Evolutionary conservation across 202 grass and related monocot genomes (phyloP), one percentile per base, ranked within the genome.

Genomic region (Musa balbisiana): DNA sequence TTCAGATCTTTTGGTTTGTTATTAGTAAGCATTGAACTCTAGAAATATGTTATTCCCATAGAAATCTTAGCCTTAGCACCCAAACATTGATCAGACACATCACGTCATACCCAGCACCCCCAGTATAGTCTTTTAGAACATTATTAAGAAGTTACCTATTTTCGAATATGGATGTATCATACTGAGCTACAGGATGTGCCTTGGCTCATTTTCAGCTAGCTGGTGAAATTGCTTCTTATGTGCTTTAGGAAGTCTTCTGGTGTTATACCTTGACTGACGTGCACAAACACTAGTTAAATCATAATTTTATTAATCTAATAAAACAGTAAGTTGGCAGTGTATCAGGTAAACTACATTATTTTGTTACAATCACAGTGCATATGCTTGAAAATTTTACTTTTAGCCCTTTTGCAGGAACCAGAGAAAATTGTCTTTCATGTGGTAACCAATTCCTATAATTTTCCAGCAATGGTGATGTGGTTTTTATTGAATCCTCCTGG

Each of bases 391-490:
- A 21, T 51, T 70, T 70, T 70, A 70, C 67, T 70, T 16, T 51
- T 51, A 51, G 13, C 53, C 59, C 25, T 69, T 51, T 79, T 50
- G 65, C 69, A 80, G 69, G 69, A 74, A 49, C 79, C 79, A 33
- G 71, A 81, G 59, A 65, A 74, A 81, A 55, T 74, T 55, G 71
- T 75, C 52, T 81, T 81, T 67, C 79, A 81, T 67, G 72, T 81
- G 60, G 71, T 81, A 72, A 81, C 79, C 14, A 72, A 81, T 74
- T 74, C 71, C 4, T 72, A 66, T 2, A 74, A 81, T 59, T 81
- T 67, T 75, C 62, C 79, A 55, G 79, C 79, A 68, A 81, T 81
- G 71, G 21, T 21, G 16, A 81, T 81, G 79, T 81, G 79, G 79
- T 81, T 81, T 74, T 52, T 74, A 17, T 33, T 74, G 71, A 81